These are phyloP conservation scores for Prillingera fragicola DNA, from an alignment of 1,284 basidiomycete species.

Conservation along the genomic window DNA sequence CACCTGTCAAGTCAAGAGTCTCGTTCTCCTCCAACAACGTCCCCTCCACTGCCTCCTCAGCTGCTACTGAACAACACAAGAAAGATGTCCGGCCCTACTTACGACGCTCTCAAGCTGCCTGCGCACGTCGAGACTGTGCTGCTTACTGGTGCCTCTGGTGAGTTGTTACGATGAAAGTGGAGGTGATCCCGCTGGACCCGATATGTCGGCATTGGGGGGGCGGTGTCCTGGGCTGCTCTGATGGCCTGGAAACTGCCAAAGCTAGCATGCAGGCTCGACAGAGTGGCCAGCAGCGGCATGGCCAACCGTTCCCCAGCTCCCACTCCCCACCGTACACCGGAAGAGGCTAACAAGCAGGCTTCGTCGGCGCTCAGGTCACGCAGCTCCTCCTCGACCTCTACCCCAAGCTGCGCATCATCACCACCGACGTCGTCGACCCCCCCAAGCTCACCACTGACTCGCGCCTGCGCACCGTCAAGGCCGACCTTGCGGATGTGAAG, in stretches of 20 bases:
- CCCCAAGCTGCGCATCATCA: conserved; percentile 57
- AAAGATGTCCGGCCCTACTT: too few species aligned
- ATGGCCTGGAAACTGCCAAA: too few species aligned
- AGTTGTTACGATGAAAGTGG: conserved; percentile 9
- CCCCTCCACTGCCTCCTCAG: too few species aligned
- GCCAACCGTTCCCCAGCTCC: too few species aligned
- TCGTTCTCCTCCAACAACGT: too few species aligned
- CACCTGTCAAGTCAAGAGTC: too few species aligned
- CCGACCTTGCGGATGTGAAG: conserved; percentile 52
- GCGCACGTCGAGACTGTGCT: conserved; percentile 50
- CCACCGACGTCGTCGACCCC: conserved; percentile 56
- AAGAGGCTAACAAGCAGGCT: conserved; percentile 29
- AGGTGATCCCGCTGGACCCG: neutral
- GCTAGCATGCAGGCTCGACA: too few species aligned
- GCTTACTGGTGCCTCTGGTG: conserved; percentile 58
- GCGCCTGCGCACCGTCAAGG: conserved; percentile 49
- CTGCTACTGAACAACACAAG: too few species aligned
- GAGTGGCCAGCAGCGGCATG: too few species aligned
- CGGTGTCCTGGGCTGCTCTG: too few species aligned
- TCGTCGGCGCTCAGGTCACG: conserved; percentile 53
- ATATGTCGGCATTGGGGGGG: too few species aligned
- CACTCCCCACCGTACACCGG: neutral
- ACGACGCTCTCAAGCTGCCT: conserved; percentile 45
- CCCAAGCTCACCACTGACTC: conserved; percentile 47
- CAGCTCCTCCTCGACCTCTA: conserved; percentile 59